These are phyloP conservation scores for Fusarium nygamai DNA, from an alignment of 2,329 filamentous ascomycete genomes.

Conservation along the genomic window DNA sequence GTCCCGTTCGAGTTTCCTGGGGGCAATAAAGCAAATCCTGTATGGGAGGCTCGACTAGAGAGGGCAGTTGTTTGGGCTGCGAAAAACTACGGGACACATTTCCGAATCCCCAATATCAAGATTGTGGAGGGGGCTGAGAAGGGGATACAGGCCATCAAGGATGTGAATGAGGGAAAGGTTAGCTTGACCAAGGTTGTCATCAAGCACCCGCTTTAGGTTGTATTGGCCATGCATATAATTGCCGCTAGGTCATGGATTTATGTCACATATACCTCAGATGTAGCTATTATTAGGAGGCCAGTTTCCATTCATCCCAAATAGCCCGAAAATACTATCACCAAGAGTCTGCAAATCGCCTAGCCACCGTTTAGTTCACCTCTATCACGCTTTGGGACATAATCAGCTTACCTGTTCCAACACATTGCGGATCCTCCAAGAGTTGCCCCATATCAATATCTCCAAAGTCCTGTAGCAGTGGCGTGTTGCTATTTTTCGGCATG, in stretches of 20 bases:
- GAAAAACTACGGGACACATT: background rate
- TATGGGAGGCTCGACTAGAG: background rate
- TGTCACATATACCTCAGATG: background rate
- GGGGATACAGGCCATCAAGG: background rate
- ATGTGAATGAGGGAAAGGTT: background rate
- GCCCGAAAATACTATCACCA: background rate
- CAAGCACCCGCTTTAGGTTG: background rate
- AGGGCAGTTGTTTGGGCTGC: background rate
- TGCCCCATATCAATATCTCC: background rate
- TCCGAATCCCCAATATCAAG: background rate
- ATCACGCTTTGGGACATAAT: rapidly evolving
- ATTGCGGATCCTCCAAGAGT: background rate
- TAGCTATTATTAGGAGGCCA: background rate
- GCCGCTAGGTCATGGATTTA: too few relatives aligned
- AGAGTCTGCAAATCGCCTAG: background rate
- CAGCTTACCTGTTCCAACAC: background rate
- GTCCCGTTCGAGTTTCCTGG: background rate
- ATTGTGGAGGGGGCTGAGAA: background rate
- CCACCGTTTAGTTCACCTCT: background rate
- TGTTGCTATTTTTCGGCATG: background rate
- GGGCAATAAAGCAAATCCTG: background rate
- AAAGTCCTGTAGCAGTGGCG: background rate
- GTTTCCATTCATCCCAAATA: background rate
- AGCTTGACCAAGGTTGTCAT: background rate
- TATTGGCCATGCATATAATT: too few relatives aligned